Conservation (phyloP, 495 filamentous ascomycete genomes). For the Articulospora tetracladia region DNA sequence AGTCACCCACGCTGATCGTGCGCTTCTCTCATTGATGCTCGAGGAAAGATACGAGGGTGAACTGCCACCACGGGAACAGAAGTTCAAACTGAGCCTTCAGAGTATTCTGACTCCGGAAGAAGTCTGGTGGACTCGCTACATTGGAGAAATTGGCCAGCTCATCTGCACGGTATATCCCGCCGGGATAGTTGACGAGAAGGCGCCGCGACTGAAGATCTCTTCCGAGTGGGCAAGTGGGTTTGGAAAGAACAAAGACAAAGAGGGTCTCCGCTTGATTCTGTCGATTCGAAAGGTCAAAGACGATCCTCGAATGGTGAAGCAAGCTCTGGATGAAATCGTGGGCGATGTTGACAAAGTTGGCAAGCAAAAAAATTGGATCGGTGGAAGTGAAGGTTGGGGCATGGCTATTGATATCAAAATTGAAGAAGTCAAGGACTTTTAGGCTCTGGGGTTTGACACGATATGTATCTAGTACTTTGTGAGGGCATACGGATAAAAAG, state of each 20-base stretch:
- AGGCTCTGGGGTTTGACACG: too few relatives aligned
- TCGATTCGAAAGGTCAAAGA: slow-evolving; percentile 24
- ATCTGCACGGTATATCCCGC: slow-evolving; percentile 39
- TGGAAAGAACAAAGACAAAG: slow-evolving; percentile 29
- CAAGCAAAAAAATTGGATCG: slow-evolving; percentile 56
- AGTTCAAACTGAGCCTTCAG: slow-evolving; percentile 15
- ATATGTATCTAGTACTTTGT: too few relatives aligned
- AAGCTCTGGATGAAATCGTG: slow-evolving; percentile 34
- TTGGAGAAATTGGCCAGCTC: slow-evolving; percentile 15
- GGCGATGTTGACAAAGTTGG: slow-evolving; percentile 50
- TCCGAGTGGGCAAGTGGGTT: slow-evolving; percentile 31
- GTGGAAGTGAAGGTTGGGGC: slow-evolving; percentile 28
- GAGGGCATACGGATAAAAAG: too few relatives aligned
- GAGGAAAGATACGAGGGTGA: slow-evolving; percentile 62
- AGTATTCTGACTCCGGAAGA: slow-evolving; percentile 21
- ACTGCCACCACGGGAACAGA: slow-evolving; percentile 33
- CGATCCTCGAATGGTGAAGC: slow-evolving; percentile 20
- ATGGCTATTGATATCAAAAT: slow-evolving; percentile 14
- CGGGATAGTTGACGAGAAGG: slow-evolving; percentile 33
- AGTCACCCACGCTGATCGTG: slow-evolving; percentile 54
- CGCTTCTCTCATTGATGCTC: slow-evolving; percentile 57
- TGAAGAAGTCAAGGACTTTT: neutral
- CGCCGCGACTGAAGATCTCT: slow-evolving; percentile 27
- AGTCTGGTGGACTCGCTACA: slow-evolving; percentile 20
- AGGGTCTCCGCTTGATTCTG: slow-evolving; percentile 31